These are phyloP conservation scores for Trichoderma reesei DNA, from an alignment of 495 filamentous ascomycete genomes.

Conservation along the genomic window DNA sequence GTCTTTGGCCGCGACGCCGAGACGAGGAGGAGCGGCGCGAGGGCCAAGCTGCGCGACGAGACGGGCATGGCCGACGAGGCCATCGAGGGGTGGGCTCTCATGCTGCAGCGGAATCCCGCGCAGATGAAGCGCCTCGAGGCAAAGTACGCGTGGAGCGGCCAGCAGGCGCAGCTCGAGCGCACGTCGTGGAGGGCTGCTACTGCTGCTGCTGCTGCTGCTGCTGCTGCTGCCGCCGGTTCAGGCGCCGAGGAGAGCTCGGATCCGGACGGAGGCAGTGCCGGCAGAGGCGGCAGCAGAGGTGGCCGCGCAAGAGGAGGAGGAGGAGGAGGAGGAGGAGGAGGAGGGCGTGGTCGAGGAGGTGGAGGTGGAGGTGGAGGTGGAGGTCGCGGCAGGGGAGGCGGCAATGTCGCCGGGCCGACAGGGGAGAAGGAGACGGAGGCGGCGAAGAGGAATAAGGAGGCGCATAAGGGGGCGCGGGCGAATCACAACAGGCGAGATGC, in stretches of 20 bases:
- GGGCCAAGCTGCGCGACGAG: constrained; percentile 57
- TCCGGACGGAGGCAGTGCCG: constrained; percentile 20
- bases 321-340: constrained; percentile 36
- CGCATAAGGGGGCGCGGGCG: constrained; percentile 50
- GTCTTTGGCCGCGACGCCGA: constrained; percentile 59
- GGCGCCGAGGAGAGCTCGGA: constrained; percentile 35
- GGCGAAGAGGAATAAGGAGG: constrained; percentile 54
- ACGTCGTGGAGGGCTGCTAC: constrained; percentile 51
- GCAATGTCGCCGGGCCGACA: constrained; percentile 47
- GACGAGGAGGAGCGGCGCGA: constrained; percentile 51
- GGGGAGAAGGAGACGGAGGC: constrained; percentile 50
- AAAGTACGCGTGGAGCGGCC: constrained; percentile 49
- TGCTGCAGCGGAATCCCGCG: constrained; percentile 64
- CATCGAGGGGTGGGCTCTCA: constrained; percentile 88
- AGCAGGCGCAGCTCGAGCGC: constrained; percentile 48
- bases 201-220: constrained; percentile 29
- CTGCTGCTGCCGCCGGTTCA: constrained; percentile 30
- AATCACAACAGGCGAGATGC: constrained; percentile 63
- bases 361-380: constrained; percentile 41
- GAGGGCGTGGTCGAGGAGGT: constrained; percentile 35
- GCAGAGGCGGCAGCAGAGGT: constrained; percentile 25
- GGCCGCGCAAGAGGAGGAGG: constrained; percentile 38
- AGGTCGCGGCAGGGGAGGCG: constrained; percentile 42
- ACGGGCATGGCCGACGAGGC: constrained; percentile 89
- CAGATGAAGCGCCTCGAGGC: constrained; percentile 55